A percentile compares a stretch with the other conserved stretches of the same genome.
Conservation (phyloP, 352 stramenopile genomes). For the Phytophthora pini region DNA sequence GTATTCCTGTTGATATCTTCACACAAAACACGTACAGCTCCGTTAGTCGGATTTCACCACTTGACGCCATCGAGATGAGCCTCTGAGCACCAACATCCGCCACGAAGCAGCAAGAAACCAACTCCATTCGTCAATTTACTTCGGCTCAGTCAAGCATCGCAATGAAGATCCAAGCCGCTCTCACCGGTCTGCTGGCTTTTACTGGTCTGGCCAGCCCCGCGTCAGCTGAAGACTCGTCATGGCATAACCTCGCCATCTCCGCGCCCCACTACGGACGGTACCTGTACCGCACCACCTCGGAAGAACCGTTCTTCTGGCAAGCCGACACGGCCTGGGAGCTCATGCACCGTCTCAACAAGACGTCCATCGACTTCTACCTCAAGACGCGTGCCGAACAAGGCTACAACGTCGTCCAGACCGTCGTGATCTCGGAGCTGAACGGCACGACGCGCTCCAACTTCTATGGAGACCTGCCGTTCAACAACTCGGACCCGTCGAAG, state of each 20-base stretch:
- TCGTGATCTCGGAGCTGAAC: background rate
- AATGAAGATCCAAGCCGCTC: background rate
- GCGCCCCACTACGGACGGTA: background rate
- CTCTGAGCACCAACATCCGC: too few relatives aligned
- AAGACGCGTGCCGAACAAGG: background rate
- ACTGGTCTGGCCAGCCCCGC: background rate
- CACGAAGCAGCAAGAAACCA: too few relatives aligned
- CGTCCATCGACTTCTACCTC: background rate
- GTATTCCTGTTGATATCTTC: too few relatives aligned
- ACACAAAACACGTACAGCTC: too few relatives aligned
- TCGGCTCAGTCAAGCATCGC: too few relatives aligned
- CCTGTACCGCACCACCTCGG: background rate
- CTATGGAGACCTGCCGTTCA: slow-evolving; percentile 1
- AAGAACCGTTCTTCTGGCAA: slow-evolving; percentile 1
- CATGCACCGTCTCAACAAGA: background rate
- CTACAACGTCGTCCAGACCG: background rate
- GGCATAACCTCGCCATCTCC: background rate
- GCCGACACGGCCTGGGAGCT: background rate
- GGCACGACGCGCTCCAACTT: background rate
- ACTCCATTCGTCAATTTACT: too few relatives aligned
- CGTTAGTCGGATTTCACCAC: too few relatives aligned
- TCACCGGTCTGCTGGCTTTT: background rate
- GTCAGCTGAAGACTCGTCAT: background rate
- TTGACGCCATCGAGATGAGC: too few relatives aligned
- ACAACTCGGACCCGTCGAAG: background rate